phyloP scores from a whole-genome alignment of 495 filamentous ascomycete species.

The Talaromyces trachyspermus region DNA sequence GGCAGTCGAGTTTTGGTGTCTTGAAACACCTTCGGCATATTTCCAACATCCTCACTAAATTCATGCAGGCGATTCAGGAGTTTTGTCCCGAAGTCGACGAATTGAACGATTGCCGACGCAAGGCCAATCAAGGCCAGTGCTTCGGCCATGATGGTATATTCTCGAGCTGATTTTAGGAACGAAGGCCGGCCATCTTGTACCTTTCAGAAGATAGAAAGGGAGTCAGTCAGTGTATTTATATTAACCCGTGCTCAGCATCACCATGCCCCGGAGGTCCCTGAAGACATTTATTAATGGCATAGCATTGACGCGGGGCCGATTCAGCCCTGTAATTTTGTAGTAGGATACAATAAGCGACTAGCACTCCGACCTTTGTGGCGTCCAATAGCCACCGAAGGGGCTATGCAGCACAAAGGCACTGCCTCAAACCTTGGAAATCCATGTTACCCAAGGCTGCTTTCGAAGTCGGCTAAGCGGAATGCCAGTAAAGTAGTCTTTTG shows the following conservation, averaged over 20 bases:
- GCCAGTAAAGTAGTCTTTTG: too few relatives aligned
- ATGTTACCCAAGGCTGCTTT: too few relatives aligned
- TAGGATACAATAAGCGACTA: background rate
- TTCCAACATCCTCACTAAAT: slow-evolving; percentile 13
- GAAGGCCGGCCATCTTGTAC: background rate
- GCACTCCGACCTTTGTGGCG: too few relatives aligned
- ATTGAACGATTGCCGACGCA: slow-evolving; percentile 22
- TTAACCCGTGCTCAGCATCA: too few relatives aligned
- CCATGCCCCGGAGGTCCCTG: too few relatives aligned
- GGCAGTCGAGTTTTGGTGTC: slow-evolving; percentile 24
- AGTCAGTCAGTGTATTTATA: too few relatives aligned
- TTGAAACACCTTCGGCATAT: slow-evolving; percentile 21
- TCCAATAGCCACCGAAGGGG: too few relatives aligned
- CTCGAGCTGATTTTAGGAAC: background rate
- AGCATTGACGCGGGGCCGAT: background rate
- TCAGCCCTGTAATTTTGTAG: background rate
- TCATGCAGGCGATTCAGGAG: slow-evolving; percentile 24
- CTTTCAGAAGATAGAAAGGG: background rate
- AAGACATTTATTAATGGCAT: background rate
- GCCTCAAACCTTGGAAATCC: too few relatives aligned
- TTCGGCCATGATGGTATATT: slow-evolving; percentile 25
- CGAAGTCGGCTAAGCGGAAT: too few relatives aligned
- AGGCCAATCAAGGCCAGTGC: slow-evolving; percentile 23
- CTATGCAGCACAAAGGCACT: too few relatives aligned
- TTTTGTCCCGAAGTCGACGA: slow-evolving; percentile 27